A percentile compares a stretch with the other conserved stretches of the same genome.
These are phyloP conservation scores for Carallia brachiata DNA, from an alignment of 345 rosid species.

Conservation along the genomic window DNA sequence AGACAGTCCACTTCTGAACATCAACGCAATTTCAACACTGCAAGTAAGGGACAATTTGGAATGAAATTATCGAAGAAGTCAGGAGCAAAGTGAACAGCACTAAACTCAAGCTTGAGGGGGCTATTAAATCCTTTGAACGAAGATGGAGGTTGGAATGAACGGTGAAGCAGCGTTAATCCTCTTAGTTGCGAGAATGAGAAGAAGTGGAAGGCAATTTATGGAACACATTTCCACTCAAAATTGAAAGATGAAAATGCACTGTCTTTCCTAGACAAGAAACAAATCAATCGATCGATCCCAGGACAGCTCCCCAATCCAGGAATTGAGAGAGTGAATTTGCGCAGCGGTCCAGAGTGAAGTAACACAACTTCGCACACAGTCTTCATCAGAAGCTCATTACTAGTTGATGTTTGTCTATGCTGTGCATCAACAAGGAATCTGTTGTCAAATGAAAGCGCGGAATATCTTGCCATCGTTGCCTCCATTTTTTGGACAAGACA, in stretches of 20 bases:
- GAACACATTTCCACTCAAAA: too few relatives aligned
- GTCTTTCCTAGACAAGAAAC: not conserved
- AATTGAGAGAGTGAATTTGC: not conserved
- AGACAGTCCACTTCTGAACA: too few relatives aligned
- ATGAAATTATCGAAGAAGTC: too few relatives aligned
- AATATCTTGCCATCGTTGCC: too few relatives aligned
- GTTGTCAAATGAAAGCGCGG: too few relatives aligned
- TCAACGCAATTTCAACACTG: too few relatives aligned
- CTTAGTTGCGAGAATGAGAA: not conserved
- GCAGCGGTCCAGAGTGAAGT: not conserved
- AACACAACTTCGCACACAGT: not conserved
- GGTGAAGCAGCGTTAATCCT: not conserved
- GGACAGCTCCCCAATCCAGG: slow-evolving; percentile 2
- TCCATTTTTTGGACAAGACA: too few relatives aligned
- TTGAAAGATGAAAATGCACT: not conserved
- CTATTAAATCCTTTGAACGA: not conserved
- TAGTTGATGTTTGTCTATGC: not conserved
- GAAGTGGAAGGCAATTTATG: not conserved
- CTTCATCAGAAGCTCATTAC: not conserved
- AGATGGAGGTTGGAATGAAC: not conserved
- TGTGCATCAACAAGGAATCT: not conserved
- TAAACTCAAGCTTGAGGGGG: not conserved
- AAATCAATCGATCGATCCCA: slow-evolving; percentile 3
- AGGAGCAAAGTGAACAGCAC: not conserved
- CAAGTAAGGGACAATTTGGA: too few relatives aligned